Evolutionary conservation across 306 rosid species (phyloP).

Genomic region (Medicago lupulina): DNA sequence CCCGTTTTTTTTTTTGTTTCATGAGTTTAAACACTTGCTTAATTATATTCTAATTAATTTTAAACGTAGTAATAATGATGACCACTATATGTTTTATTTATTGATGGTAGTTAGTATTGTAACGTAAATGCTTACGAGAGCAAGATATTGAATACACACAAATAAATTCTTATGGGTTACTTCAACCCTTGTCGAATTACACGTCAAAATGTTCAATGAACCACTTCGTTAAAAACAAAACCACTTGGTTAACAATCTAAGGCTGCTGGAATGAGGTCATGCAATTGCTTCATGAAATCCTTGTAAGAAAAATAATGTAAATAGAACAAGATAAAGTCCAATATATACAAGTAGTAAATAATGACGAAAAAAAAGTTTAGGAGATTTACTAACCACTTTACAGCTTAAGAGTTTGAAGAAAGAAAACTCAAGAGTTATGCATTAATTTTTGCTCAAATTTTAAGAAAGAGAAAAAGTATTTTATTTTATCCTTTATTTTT

Average conservation of each 20-base stretch:
- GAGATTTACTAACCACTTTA: neutral
- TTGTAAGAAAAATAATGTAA: neutral
- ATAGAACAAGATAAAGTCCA: conserved; percentile 4
- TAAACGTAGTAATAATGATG: conserved; percentile 10
- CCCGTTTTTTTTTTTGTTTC: too few species aligned
- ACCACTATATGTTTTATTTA: conserved; percentile 40
- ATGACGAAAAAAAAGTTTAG: neutral
- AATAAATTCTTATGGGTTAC: conserved; percentile 58
- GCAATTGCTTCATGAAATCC: conserved; percentile 14
- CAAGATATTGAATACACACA: conserved; percentile 45
- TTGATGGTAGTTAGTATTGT: conserved; percentile 30
- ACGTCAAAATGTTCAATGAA: conserved; percentile 45
- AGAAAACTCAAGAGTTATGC: too few species aligned
- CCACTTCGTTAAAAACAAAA: conserved; percentile 26
- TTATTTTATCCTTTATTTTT: neutral
- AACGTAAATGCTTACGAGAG: conserved; percentile 34
- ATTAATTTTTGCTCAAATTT: neutral
- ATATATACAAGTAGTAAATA: neutral
- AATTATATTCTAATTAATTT: neutral
- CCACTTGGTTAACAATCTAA: neutral
- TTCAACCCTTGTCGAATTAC: conserved; percentile 58
- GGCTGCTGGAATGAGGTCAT: neutral
- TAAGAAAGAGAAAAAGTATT: neutral
- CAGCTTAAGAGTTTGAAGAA: neutral
- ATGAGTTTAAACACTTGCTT: too few species aligned